Evolutionary conservation across 306 rosid genomes (phyloP), one percentile per base, ranked within the genome.

Genomic region (Purshia tridentata): DNA sequence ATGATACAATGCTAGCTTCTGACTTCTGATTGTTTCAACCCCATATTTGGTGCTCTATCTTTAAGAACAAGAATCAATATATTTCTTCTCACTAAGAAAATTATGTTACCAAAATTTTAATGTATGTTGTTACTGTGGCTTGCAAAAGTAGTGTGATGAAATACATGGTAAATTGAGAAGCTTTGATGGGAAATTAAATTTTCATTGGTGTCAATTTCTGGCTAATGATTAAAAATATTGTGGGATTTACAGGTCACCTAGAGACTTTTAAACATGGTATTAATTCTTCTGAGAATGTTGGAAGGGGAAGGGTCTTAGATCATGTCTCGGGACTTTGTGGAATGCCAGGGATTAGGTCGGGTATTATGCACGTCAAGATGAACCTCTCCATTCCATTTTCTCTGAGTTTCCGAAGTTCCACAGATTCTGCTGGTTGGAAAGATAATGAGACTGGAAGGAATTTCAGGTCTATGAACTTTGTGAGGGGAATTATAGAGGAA

Each of bases 401-500:
- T 29, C 35, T 29, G 35, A 29, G 35, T 29, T 29, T 29, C 35
- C 35, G 35, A 29, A 29, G 35, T 29, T 29, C 35, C 35, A 29
- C 35, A 29, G 2, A 29, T 29, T 29, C 35, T 29, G 35, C 35
- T 29, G 35, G 35, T 29, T 29, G 35, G 35, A 29, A 29, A 1
- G 35, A 29, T 29, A 29, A 29, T 29, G 35, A 29, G 35, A 29
- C 35, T 70, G 9, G 3, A 50, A 50, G 72, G 72, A 50, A 50
- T 35, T 68, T 47, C 72, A 68, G 45, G 47, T 37, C 72, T 1
- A 68, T 68, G 72, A 49, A 35, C 72, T 68, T 83, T 73, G 97
- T 89, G 6, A 89, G 92, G 77, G 84, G 84, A 62, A 56, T 80
- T 72, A 13, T 89, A 29, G 90, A 83, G 15, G 70, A 74, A 20